Percentiles rank a stretch among this genome's conserved stretches.
Conservation (phyloP, 345 rosid species). For the Adansonia digitata region DNA sequence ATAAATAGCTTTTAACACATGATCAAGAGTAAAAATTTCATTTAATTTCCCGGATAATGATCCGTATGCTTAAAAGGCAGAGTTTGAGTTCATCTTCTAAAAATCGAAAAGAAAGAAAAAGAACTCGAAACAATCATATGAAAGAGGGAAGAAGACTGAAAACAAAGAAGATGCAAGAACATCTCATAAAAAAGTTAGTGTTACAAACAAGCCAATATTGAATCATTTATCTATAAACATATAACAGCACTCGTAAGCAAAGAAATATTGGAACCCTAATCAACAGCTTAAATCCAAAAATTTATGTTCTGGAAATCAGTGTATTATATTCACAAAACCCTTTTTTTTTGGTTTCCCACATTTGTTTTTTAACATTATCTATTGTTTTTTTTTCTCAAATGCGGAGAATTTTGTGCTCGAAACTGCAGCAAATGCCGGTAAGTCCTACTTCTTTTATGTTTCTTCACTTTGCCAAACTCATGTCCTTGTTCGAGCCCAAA, state of each 20-base stretch:
- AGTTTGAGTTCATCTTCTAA: background rate
- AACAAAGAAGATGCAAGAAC: background rate
- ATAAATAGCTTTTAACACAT: background rate
- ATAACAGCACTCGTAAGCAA: background rate
- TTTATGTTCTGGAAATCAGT: background rate
- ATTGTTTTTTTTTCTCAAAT: background rate
- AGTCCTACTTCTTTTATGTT: background rate
- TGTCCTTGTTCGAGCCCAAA: background rate
- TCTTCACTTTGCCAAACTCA: background rate
- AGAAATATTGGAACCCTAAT: background rate
- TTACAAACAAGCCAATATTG: background rate
- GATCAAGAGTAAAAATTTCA: background rate
- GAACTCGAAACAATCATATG: background rate
- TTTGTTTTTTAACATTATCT: slow-evolving; percentile 2
- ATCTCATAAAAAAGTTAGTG: background rate
- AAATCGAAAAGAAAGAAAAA: background rate
- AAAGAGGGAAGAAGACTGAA: background rate
- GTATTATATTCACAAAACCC: background rate
- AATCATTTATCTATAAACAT: background rate
- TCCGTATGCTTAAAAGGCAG: background rate
- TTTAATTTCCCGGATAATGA: background rate
- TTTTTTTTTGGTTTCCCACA: background rate
- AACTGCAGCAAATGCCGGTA: background rate
- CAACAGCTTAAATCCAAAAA: background rate
- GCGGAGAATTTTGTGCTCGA: background rate